Evolutionary conservation across 2,329 filamentous ascomycete genomes (phyloP), one percentile per base, ranked within the genome.

Genomic region (Zalaria sp.): DNA sequence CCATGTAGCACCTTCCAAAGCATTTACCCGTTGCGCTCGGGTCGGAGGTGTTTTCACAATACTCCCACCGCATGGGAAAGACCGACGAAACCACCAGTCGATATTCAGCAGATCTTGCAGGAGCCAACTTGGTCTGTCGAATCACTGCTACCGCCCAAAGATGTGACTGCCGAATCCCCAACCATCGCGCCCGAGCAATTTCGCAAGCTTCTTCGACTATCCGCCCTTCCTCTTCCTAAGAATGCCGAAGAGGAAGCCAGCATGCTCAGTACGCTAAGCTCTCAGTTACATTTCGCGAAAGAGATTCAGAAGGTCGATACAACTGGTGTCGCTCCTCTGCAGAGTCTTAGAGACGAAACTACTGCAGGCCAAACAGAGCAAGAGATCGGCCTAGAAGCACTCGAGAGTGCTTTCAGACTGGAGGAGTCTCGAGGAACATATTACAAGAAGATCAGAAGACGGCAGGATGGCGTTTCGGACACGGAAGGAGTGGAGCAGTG

Each of bases 211-310:
- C 79, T 95, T 31, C 83, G 84, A 11, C 79, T 96, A 34, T 93
- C 88, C 3, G 88, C 89, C 9, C 79, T 98, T 0, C 87, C 89
- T 0, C 71, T 72, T 1, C 87, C 89, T 0, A 63, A 69, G 11
- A 69, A 69, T 2, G 49, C 65, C 2, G 68, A 68, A 40, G 79
- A 87, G 51, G 81, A 93, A 57, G 53, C 66, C 0, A 63, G 69
- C 26, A 85, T 94, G 75, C 71, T 93, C 3, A 57, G 72, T 25
- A 88, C 81, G 1, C 71, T 98, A 2, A 72, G 79, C 40, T 77
- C 82, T 28, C 91, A 98, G 57, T 73, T 98, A 0, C 81, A 83
- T 54, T 98, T 98, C 56, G 87, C 96, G n/a, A 79, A 76, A 46
- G 77, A 86, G 47, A 79, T 96, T 18, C 88, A 93, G 55, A 67